These are phyloP conservation scores for Thielaviopsis punctulata DNA, from an alignment of 2,329 filamentous ascomycete genomes.

Conservation along the genomic window DNA sequence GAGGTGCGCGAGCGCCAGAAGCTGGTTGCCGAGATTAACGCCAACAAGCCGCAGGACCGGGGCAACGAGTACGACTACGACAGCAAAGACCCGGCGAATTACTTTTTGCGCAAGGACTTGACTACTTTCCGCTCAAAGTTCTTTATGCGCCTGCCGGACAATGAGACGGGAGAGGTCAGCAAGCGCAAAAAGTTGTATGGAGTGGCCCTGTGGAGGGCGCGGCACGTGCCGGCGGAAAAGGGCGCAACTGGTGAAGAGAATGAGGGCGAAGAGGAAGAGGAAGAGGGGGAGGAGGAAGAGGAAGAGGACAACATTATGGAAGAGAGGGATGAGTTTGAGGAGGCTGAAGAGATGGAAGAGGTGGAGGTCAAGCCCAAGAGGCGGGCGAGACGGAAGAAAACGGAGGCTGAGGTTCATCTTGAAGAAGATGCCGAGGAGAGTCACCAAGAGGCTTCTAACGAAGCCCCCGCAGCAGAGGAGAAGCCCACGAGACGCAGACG, in stretches of 20 bases:
- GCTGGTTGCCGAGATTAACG: not conserved
- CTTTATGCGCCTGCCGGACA: constrained; percentile 8
- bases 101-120: constrained; percentile 3
- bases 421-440: constrained; percentile 1
- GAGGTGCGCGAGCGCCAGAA: not conserved
- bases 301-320: not conserved
- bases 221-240: not conserved
- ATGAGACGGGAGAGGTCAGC: constrained; percentile 5
- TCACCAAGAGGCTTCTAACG: no score
- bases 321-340: not conserved
- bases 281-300: not conserved
- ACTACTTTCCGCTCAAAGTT: not conserved
- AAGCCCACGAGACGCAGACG: not conserved
- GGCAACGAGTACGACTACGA: not conserved
- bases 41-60: not conserved
- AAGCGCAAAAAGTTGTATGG: constrained; percentile 3
- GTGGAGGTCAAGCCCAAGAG: not conserved
- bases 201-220: not conserved
- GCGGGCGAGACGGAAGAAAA: not conserved
- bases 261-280: not conserved
- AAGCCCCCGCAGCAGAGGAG: not conserved
- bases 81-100: constrained; percentile 1
- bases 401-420: not conserved
- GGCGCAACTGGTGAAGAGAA: not conserved
- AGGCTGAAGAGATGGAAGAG: not conserved